Evolutionary conservation across 208 protist species (phyloP).

Genomic region (Naegleria lovaniensis): DNA sequence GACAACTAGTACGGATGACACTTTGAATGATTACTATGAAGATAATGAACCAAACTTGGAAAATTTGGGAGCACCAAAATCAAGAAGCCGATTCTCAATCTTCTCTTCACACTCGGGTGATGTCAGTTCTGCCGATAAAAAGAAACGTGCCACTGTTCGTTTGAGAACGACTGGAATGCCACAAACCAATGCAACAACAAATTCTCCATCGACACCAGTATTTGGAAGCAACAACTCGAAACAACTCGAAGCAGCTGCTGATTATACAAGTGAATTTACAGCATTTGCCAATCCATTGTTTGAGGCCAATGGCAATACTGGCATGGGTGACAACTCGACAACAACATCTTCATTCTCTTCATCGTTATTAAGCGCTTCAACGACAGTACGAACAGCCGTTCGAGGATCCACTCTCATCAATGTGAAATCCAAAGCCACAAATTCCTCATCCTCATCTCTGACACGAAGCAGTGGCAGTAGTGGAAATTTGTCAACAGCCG

Average conservation of each 20-base stretch:
- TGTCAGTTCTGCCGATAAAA: neutral
- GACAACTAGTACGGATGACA: too few species aligned
- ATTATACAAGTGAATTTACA: neutral
- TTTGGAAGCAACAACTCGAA: too few species aligned
- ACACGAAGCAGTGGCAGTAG: neutral
- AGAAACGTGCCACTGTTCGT: neutral
- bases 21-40: neutral
- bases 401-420: neutral
- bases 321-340: neutral
- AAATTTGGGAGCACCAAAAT: neutral
- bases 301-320: too few species aligned
- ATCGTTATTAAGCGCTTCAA: neutral
- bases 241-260: neutral
- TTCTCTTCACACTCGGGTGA: neutral
- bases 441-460: neutral
- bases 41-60: neutral
- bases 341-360: neutral
- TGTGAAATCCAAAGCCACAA: neutral
- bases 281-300: neutral
- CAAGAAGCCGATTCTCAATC: neutral
- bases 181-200: too few species aligned
- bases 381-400: neutral
- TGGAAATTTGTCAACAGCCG: neutral
- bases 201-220: neutral
- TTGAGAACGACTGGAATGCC: neutral